These are phyloP conservation scores for Cyclotella atomus DNA, from an alignment of 108 stramenopile species.

Conservation along the genomic window DNA sequence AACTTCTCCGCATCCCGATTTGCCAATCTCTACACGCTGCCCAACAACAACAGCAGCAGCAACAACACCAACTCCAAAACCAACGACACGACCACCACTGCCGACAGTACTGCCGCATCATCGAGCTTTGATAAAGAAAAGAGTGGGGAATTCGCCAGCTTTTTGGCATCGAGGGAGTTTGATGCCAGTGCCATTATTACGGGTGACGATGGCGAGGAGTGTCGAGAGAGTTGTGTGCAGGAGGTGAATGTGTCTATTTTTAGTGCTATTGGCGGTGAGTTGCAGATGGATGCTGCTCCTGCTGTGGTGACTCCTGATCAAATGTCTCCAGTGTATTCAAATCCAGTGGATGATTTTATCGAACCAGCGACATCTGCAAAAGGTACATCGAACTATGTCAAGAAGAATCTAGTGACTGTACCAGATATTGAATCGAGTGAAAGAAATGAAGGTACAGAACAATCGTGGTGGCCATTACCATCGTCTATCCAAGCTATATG, in stretches of 20 bases:
- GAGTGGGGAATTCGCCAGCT: conserved; percentile 5
- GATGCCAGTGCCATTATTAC: conserved; percentile 26
- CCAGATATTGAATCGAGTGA: not conserved
- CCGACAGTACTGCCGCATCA: not conserved
- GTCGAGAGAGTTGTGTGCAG: not conserved
- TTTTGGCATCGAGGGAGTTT: conserved; percentile 18
- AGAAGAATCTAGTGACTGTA: not conserved
- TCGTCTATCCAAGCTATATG: not conserved
- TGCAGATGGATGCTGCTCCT: not conserved
- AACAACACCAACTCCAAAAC: no score
- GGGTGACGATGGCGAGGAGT: not conserved
- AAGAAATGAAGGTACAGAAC: not conserved
- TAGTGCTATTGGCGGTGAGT: conserved; percentile 20
- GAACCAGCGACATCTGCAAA: no score
- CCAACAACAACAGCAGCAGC: not conserved
- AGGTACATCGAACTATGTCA: no score
- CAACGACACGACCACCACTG: not conserved
- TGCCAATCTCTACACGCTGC: not conserved
- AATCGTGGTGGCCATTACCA: conserved; percentile 13
- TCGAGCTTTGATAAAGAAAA: not conserved
- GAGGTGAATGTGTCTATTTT: conserved; percentile 14
- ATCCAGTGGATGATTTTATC: no score
- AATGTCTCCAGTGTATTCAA: not conserved
- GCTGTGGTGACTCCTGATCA: not conserved
- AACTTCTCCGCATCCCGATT: not conserved